Evolutionary conservation across 1,284 basidiomycete species (phyloP).

Genomic region (Ceratobasidium sp.): DNA sequence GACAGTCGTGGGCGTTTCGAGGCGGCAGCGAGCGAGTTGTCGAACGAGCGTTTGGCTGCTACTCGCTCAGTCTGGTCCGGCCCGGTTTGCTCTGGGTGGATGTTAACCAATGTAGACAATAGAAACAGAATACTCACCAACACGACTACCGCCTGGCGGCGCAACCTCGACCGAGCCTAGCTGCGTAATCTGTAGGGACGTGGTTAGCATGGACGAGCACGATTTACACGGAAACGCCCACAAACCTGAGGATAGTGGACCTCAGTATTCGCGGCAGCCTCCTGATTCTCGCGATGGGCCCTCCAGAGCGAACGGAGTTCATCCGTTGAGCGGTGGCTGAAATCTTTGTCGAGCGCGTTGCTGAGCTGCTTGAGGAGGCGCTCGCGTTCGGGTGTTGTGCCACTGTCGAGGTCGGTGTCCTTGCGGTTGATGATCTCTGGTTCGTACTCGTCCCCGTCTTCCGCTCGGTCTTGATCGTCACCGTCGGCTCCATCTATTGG

Average conservation of each 20-base stretch:
- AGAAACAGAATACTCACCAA: no score
- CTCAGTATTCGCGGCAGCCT: background rate
- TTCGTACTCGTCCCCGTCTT: background rate
- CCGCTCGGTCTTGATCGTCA: background rate
- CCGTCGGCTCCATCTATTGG: no score
- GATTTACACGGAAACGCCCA: background rate
- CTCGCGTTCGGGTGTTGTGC: background rate
- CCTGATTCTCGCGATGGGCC: background rate
- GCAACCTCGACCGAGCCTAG: background rate
- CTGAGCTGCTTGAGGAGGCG: background rate
- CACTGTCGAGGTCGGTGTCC: background rate
- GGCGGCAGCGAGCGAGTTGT: background rate
- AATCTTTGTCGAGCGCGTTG: background rate
- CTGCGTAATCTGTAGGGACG: background rate
- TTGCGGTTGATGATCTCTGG: background rate
- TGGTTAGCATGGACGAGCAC: background rate
- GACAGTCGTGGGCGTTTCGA: background rate
- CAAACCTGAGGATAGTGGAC: background rate
- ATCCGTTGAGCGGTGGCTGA: background rate
- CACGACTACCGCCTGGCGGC: no score
- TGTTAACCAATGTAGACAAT: no score
- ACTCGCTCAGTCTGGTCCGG: background rate
- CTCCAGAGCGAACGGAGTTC: background rate
- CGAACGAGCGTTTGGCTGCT: background rate
- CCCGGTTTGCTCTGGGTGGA: no score